Base-by-base conservation (phyloP, 495 filamentous ascomycete genomes). In the Massariosphaeria phaeospora region DNA sequence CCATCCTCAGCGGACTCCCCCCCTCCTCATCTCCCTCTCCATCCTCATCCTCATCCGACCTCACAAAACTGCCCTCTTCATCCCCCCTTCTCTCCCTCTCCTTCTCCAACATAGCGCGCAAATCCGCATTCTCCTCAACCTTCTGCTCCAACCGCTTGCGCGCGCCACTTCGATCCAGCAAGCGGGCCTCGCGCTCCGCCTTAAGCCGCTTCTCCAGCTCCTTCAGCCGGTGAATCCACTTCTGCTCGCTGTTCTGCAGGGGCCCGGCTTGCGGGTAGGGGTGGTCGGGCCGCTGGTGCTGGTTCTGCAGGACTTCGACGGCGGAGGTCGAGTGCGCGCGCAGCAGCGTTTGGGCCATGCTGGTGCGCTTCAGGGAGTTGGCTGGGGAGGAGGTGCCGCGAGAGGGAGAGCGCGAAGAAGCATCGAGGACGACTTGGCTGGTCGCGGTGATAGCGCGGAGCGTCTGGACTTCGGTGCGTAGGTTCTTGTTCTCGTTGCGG, bases 181-280 rank as follows among this genome's bases (percentile, higher is more conserved):
- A 66, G 31, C 94, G 74, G n/a, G 81, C 91, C 67, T 96, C 93
- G 9, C 93, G 73, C 69, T 98, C 93, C 17, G 84, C 82, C 63
- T 96, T 95, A 24, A 98, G 75, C 59, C 91, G 79, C 64, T 83
- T 79, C 75, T 98, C 94, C 35, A 97, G 69, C 59, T 96, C 90
- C 45, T 85, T 79, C 15, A 98, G 71, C 17, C 94, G 74, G 39
- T 94, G 78, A 61, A 90, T 82, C 88, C 88, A 97, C 27, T 79
- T 75, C 63, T 84, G 81, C 51, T 93, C 84, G 47, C 78, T 78
- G 1, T 72, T 53, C 51, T 65, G 26, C 35, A 59, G 29, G 2
- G 61, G 36, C 12, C 44, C 50, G 30, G 59, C 29, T 13, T 55
- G 55, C 9, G 50, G 63, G 45, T 64, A 52, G 12, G 67, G 67